Percentiles rank a stretch among this genome's conserved stretches.
Conservation (phyloP, 345 rosid species). For the Kernera saxatilis region DNA sequence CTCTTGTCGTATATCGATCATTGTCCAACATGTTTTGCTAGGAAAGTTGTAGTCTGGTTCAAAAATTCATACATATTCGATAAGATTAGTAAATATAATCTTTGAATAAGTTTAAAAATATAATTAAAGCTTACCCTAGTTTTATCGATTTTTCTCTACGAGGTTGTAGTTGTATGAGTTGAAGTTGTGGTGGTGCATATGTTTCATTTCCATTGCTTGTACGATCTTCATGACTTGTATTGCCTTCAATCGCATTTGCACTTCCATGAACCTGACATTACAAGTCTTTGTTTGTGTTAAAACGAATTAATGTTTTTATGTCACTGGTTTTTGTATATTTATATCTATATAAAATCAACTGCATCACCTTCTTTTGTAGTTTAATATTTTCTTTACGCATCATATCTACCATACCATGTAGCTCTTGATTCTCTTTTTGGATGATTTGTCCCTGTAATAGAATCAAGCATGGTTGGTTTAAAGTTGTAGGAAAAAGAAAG, state of each 20-base stretch:
- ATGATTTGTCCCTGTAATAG: constrained; percentile 49
- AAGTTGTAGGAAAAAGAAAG: neutral
- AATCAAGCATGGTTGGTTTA: neutral
- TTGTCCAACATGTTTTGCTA: constrained; percentile 8
- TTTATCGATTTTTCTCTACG: constrained; percentile 21
- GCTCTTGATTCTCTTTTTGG: constrained; percentile 57
- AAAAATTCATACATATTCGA: neutral
- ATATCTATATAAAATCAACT: neutral
- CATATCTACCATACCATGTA: constrained; percentile 45
- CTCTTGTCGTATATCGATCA: neutral
- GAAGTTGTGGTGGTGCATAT: constrained; percentile 3
- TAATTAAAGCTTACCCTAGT: constrained; percentile 13
- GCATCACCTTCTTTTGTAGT: constrained; percentile 34
- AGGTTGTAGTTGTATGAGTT: constrained; percentile 7
- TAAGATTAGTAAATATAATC: neutral
- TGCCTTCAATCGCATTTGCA: neutral
- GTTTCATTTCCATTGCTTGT: neutral
- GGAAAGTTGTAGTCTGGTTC: constrained; percentile 25
- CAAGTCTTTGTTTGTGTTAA: neutral
- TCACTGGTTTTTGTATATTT: neutral
- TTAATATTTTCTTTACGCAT: constrained; percentile 48
- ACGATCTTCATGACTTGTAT: constrained; percentile 11
- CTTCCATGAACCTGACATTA: constrained; percentile 9
- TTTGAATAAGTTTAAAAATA: neutral
- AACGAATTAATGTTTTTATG: neutral